phyloP scores from a whole-genome alignment of 2,329 filamentous ascomycete species.

The Colletotrichum kahawae region DNA sequence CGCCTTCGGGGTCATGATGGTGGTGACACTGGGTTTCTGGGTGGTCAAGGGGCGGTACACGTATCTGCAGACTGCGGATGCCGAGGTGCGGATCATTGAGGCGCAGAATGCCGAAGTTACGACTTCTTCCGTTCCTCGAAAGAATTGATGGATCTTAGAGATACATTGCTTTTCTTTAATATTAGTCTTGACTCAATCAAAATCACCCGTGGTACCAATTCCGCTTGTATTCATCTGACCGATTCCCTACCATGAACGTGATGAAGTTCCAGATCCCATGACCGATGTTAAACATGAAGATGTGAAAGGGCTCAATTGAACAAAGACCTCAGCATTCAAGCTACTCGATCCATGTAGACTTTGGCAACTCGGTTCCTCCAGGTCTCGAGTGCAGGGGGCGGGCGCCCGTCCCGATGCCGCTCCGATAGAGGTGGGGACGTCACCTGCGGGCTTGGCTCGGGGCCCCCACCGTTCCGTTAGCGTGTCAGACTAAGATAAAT shows the following conservation, averaged over 20 bases:
- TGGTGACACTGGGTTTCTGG: slow-evolving; percentile 56
- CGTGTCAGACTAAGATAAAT: not conserved
- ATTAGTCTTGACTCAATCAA: not conserved
- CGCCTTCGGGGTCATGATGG: slow-evolving; percentile 60
- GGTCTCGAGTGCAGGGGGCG: not conserved
- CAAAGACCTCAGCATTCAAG: accelerated
- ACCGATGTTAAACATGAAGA: accelerated
- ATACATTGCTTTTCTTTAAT: not conserved
- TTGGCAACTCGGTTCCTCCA: not conserved
- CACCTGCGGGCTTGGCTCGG: not conserved
- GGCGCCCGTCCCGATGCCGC: not conserved
- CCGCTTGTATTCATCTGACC: not conserved
- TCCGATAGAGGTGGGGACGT: not conserved
- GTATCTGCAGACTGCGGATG: slow-evolving; percentile 27
- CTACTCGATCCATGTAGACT: not conserved
- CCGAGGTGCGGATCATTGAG: not conserved
- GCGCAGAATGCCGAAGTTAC: not conserved
- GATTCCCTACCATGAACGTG: not conserved
- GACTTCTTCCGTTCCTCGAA: not conserved
- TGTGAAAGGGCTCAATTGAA: not conserved
- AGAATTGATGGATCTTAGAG: not conserved
- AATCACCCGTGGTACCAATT: not conserved
- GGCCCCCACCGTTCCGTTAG: not conserved
- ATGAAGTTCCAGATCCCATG: not conserved
- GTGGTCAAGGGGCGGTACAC: slow-evolving; percentile 47